Evolutionary conservation across 2,329 filamentous ascomycete genomes (phyloP).

Genomic region (Aureobasidium mangrovei): DNA sequence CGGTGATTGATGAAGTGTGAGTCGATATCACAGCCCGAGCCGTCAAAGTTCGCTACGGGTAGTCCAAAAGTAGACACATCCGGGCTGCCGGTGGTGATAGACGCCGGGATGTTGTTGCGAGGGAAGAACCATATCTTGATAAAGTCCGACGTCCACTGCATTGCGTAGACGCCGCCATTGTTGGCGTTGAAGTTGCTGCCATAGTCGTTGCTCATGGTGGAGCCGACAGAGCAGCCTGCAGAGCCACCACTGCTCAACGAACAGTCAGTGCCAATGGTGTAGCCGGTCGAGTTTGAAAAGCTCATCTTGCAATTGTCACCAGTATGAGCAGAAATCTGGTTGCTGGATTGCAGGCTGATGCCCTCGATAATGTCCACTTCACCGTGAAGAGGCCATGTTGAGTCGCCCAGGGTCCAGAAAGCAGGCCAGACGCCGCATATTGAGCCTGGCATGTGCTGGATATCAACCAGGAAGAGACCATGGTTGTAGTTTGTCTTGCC

Average conservation of each 20-base stretch:
- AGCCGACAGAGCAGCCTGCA: constrained; percentile 26
- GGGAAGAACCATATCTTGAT: constrained; percentile 81
- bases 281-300: constrained; percentile 34
- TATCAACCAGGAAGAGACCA: constrained; percentile 41
- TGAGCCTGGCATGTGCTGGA: constrained; percentile 42
- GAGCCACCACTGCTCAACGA: constrained; percentile 37
- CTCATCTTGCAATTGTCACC: constrained; percentile 31
- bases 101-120: constrained; percentile 51
- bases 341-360: constrained; percentile 35
- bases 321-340: constrained; percentile 16
- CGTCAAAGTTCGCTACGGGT: constrained; percentile 49
- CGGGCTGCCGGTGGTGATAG: constrained; percentile 46
- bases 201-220: constrained; percentile 16
- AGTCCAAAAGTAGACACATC: constrained; percentile 48
- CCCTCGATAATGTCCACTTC: constrained; percentile 43
- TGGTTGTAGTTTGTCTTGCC: constrained; percentile 37
- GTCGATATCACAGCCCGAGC: constrained; percentile 28
- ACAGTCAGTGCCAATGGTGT: constrained; percentile 42
- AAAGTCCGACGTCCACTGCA: constrained; percentile 55
- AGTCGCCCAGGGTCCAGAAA: constrained; percentile 27
- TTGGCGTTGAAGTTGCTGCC: constrained; percentile 44
- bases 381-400: constrained; percentile 32
- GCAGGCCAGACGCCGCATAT: constrained; percentile 43
- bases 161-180: constrained; percentile 39
- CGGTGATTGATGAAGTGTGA: constrained; percentile 27